Evolutionary conservation across 495 filamentous ascomycete genomes (phyloP), one percentile per base, ranked within the genome.

Genomic region (Penicillium crystallinum): DNA sequence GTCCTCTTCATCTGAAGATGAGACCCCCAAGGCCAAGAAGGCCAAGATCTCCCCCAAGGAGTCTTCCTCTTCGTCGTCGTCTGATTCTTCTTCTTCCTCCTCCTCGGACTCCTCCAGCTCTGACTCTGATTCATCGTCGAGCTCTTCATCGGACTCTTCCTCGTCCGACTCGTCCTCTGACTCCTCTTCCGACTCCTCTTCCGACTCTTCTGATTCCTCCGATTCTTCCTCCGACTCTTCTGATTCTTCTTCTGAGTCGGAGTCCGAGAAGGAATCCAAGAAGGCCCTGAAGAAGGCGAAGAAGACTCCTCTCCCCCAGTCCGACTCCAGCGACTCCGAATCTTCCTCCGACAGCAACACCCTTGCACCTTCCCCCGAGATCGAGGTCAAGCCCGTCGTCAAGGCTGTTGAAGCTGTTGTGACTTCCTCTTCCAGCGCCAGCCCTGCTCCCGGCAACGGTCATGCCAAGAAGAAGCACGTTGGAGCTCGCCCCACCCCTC

Each of bases 241-340:
- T 15, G 74, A 73, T 18, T 65, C 67, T 5, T 74, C 70, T 10
- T 65, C 67, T 2, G 39, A 50, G 22, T 75, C 65, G 8, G 73
- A 75, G 17, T 72, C 68, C 3, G 63, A 67, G 22, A 56, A 65
- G 41, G 46, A 66, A 23, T 31, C 55, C 29, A 31, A 31, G 29
- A 65, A 66, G 57, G 67, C 69, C 37, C 55, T 75, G 47, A 77
- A 79, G 52, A 68, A 72, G 27, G 81, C 81, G 1, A 74, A 71
- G 25, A 75, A 79, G 57, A 80, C 79, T 17, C 76, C 77, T 5
- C 68, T 80, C 7, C 76, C 80, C 3, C 68, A 72, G 4, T 79
- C 72, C 45, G 47, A 49, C 51, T 59, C 61, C 41, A 58, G 59
- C 23, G 49, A 53, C 18, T 58, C 53, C 21, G 62, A 57, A 11